Evolutionary conservation across 1,284 basidiomycete species (phyloP).

Genomic region (Leccinum pachyderme): DNA sequence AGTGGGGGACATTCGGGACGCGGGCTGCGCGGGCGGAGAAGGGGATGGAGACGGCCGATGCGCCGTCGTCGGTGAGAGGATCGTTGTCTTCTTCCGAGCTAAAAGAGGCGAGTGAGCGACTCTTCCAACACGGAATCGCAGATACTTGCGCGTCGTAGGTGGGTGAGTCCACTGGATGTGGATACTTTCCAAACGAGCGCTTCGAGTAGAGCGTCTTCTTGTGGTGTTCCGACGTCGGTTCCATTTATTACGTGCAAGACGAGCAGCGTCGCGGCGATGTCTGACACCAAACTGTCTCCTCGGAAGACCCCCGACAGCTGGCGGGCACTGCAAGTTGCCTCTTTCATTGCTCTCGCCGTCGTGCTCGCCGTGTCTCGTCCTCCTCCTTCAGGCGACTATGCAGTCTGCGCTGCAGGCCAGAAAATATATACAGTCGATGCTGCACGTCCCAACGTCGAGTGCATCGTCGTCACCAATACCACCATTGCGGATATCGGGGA

Average conservation of each 20-base stretch:
- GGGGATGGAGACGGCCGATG: conserved; percentile 50
- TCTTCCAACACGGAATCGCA: not conserved
- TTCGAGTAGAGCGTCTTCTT: conserved; percentile 57
- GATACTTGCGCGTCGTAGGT: conserved; percentile 66
- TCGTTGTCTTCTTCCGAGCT: conserved; percentile 83
- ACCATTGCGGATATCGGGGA: conserved; percentile 57
- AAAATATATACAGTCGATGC: conserved; percentile 58
- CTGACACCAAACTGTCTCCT: not conserved
- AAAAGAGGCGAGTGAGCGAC: not conserved
- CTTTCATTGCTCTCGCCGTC: conserved; percentile 19
- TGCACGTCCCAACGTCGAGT: conserved; percentile 51
- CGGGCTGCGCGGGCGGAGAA: conserved; percentile 30
- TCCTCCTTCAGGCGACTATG: conserved; percentile 32
- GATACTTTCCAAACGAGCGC: conserved; percentile 64
- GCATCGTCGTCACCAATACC: conserved; percentile 61
- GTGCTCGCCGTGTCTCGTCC: conserved; percentile 7
- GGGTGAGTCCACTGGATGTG: conserved; percentile 57
- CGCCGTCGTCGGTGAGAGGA: conserved; percentile 71
- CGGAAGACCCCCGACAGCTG: not conserved
- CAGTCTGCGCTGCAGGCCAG: conserved; percentile 43
- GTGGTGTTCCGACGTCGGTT: conserved; percentile 31
- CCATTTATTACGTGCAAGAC: conserved; percentile 21
- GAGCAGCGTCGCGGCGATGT: not conserved
- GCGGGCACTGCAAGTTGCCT: not conserved
- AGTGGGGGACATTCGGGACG: conserved; percentile 30